A percentile compares a stretch with the other conserved stretches of the same genome.
Conservation (phyloP, 208 protist species). For the Leishmania arabica region DNA sequence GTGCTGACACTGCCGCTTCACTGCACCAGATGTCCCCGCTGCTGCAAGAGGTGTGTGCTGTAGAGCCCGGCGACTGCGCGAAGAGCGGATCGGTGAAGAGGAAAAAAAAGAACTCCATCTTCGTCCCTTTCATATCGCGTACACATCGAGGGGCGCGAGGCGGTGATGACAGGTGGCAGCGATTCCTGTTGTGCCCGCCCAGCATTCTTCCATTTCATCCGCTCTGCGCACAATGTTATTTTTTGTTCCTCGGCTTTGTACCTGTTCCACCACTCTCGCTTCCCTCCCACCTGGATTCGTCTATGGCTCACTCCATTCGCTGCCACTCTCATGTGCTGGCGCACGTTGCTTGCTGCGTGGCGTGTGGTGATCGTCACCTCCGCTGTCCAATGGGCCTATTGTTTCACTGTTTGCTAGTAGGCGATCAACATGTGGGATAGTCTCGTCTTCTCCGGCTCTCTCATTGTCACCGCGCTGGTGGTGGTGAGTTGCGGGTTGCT, state of each 20-base stretch:
- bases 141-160: background rate
- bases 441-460: slow-evolving; percentile 6
- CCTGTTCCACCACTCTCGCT: background rate
- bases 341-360: background rate
- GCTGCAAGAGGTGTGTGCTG: background rate
- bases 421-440: background rate
- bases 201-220: background rate
- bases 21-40: background rate
- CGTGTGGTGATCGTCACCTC: background rate
- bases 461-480: slow-evolving; percentile 22
- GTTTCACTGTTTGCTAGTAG: background rate
- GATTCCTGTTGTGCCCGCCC: background rate
- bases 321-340: background rate
- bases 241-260: background rate
- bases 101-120: background rate
- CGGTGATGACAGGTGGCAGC: background rate
- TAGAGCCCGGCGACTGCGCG: background rate
- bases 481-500: slow-evolving; percentile 7
- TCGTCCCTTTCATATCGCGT: background rate
- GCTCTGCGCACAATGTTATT: background rate
- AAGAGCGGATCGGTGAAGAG: background rate
- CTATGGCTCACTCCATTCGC: background rate
- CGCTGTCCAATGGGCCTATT: too few species aligned
- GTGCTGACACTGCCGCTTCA: background rate
- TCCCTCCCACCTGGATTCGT: background rate